Evolutionary conservation across 768 basidiomycete genomes (phyloP).

Genomic region (Antrodiella citrinella): DNA sequence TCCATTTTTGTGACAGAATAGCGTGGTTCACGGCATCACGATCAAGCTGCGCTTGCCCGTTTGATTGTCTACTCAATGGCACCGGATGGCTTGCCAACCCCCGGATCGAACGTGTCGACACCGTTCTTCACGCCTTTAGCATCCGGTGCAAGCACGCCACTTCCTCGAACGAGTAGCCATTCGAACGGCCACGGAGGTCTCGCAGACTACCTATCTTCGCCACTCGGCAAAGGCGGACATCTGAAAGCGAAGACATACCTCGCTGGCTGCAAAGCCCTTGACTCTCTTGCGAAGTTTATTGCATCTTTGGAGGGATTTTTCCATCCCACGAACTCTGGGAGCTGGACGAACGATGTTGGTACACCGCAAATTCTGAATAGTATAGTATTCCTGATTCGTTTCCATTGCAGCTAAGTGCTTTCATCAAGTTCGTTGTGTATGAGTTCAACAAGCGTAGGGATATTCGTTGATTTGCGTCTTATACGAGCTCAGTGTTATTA

Average conservation of each 20-base stretch:
- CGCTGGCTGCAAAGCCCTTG: conserved; percentile 80
- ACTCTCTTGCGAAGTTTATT: conserved; percentile 77
- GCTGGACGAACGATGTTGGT: conserved; percentile 70
- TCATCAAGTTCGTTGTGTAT: conserved; percentile 77
- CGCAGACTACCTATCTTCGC: conserved; percentile 52
- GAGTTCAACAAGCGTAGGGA: conserved; percentile 79
- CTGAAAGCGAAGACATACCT: conserved; percentile 48
- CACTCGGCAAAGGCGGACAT: conserved; percentile 39
- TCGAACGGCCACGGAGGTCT: conserved; percentile 23
- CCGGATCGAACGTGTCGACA: conserved; percentile 57
- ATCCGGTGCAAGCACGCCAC: conserved; percentile 55
- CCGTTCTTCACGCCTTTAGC: conserved; percentile 66
- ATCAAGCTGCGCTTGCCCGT: conserved; percentile 65
- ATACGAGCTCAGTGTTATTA: background rate
- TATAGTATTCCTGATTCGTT: conserved; percentile 10
- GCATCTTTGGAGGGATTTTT: conserved; percentile 88
- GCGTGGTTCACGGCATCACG: too few species aligned
- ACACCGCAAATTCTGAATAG: background rate
- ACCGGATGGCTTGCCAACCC: conserved; percentile 47
- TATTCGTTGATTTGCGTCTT: too few species aligned
- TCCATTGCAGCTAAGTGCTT: conserved; percentile 56
- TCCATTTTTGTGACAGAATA: background rate
- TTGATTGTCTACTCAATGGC: conserved; percentile 90
- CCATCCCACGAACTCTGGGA: conserved; percentile 82
- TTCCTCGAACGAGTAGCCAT: conserved; percentile 27